Percentiles rank a stretch among this genome's conserved stretches.
phyloP scores from a whole-genome alignment of 2,329 filamentous ascomycete species.

The Fusarium sp. region DNA sequence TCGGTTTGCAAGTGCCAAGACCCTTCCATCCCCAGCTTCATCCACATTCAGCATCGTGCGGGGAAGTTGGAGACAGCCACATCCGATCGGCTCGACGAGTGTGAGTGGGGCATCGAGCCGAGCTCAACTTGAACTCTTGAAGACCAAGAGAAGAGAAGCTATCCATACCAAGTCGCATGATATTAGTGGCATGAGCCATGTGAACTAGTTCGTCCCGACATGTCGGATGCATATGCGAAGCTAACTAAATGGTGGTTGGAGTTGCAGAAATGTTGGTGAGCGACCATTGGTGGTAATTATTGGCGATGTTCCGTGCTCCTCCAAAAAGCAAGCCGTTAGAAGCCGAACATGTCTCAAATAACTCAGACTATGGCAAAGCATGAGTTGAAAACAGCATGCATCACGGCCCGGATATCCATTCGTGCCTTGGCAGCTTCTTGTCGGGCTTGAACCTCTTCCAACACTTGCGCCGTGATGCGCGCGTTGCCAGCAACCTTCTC shows the following conservation, averaged over 20 bases:
- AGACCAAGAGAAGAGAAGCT: neutral
- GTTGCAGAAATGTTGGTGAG: neutral
- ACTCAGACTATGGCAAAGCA: constrained; percentile 60
- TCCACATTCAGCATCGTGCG: constrained; percentile 30
- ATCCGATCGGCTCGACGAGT: constrained; percentile 41
- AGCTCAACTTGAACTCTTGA: constrained; percentile 1
- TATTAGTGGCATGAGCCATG: neutral
- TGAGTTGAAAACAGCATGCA: constrained; percentile 59
- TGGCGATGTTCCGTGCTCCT: neutral
- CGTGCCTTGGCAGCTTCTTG: constrained; percentile 52
- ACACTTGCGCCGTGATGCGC: constrained; percentile 54
- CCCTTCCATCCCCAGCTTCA: neutral
- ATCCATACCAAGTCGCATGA: constrained; percentile 9
- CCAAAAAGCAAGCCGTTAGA: neutral
- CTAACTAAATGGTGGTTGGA: neutral
- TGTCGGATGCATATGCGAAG: neutral
- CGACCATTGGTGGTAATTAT: neutral
- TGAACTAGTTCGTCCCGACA: neutral
- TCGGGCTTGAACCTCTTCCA: constrained; percentile 55
- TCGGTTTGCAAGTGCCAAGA: constrained; percentile 3
- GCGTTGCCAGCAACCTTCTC: constrained; percentile 55
- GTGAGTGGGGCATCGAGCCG: constrained; percentile 40
- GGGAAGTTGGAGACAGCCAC: constrained; percentile 39
- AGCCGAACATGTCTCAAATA: neutral
- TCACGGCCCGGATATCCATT: constrained; percentile 55